Base-by-base conservation (phyloP, 2,329 filamentous ascomycete genomes). In the Pestalotiopsis fici region DNA sequence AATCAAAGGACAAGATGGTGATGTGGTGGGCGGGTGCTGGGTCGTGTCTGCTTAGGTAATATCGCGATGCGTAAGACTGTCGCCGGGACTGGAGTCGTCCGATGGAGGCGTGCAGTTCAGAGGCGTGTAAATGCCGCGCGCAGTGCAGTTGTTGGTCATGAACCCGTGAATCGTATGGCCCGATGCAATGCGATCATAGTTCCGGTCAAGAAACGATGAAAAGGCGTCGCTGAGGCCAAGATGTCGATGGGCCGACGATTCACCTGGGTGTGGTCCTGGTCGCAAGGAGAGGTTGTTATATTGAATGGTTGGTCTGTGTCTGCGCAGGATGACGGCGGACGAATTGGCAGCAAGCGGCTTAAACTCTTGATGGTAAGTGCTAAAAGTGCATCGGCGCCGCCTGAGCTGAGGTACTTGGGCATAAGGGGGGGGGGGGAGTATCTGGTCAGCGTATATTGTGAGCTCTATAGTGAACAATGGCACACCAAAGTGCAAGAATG, bases 101-200 rank as follows among this genome's bases (percentile, higher is more conserved):
- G 83, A 21, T 50, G 13, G 63, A 84, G 84, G 85, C 85, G 83
- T 81, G 81, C 82, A 78, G 78, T 78, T 75, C 74, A 76, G 70
- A 71, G 15, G 23, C 11, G 23, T 31, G 13, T 9, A n/a, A 78
- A 82, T 82, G 80, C 81, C 78, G 82, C 82, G 81, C 82, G 77
- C 77, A 77, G 80, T 77, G 77, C 74, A 76, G 77, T 74, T 72
- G 67, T 75, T 68, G 76, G 71, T 80, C 81, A 83, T 83, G 80
- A 78, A 80, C 77, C 78, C 80, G 82, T 81, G 71, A 76, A 82
- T 77, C 71, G 74, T 76, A 74, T 74, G 76, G 69, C 13, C 67
- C 64, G 67, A 67, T 66, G 68, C 69, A 71, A 81, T 78, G 83
- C 83, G 83, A 86, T 85, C 78, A 74, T 71, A 71, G 69, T 73